Evolutionary conservation across 148 eudicot genomes (phyloP).

Genomic region (Arctostaphylos glauca): DNA sequence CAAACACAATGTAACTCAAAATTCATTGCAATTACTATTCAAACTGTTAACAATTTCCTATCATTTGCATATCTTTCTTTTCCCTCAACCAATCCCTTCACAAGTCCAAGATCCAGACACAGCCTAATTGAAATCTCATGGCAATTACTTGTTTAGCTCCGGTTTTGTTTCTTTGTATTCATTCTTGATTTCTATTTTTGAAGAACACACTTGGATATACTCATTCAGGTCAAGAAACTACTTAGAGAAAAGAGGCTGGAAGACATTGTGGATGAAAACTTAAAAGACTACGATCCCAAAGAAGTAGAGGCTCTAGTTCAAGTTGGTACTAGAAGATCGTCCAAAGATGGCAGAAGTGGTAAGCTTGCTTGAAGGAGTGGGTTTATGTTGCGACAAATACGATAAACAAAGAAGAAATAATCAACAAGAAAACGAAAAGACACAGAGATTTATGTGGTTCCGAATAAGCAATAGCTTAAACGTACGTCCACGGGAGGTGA

Average conservation of each 20-base stretch:
- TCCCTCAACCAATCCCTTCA: not conserved
- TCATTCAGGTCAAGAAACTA: constrained; percentile 68
- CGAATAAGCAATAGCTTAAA: too few relatives aligned
- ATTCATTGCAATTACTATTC: not conserved
- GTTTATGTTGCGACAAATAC: too few relatives aligned
- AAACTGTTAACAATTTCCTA: not conserved
- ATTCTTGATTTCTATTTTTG: not conserved
- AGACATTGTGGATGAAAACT: constrained; percentile 74
- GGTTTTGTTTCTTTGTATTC: not conserved
- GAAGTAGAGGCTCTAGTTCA: constrained; percentile 79
- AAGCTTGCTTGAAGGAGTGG: constrained; percentile 70
- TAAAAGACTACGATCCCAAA: constrained; percentile 49
- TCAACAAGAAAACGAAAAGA: too few relatives aligned
- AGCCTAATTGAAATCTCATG: not conserved
- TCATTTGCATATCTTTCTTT: not conserved
- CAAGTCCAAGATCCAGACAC: not conserved
- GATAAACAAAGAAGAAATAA: too few relatives aligned
- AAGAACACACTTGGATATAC: not conserved
- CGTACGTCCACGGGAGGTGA: too few relatives aligned
- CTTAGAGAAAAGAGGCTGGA: constrained; percentile 61
- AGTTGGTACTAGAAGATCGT: constrained; percentile 73
- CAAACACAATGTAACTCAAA: not conserved
- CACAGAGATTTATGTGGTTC: too few relatives aligned
- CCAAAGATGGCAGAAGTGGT: constrained; percentile 90
- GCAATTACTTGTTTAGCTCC: not conserved